Evolutionary conservation across 192 early-diverging fungal species (phyloP), one percentile per base, ranked within the genome.

Genomic region (Paraglomus brasilianum): DNA sequence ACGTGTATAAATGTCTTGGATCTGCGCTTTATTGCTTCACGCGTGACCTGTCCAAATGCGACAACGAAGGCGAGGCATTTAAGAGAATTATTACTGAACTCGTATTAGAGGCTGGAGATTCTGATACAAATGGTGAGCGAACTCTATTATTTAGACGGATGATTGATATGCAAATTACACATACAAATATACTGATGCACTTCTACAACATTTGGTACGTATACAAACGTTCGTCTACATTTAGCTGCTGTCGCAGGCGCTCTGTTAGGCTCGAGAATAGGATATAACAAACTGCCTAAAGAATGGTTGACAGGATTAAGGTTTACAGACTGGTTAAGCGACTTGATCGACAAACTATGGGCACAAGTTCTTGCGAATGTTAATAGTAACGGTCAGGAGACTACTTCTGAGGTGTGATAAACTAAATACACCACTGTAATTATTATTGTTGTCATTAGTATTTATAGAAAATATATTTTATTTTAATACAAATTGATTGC

Each of bases 1-100:
- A 83, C 53, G 78, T 80, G 1, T 85, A 73, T 74, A 85, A 85
- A 69, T 77, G 76, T 74, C 46, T 85, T 24, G 83, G 81, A 1
- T 46, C 73, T 8, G 81, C 60, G 1, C 61, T 73, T 51, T 78
- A 80, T 66, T 66, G 70, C 19, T 69, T 69, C 19, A 78, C 72
- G n/a, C 65, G 76, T 15, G 42, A 58, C 19, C 43, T 81, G 52
- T 72, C 64, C 22, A 43, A 65, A 7, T 43, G 55, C 24, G 10
- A 63, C 5, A 46, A 19, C 6, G 63, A 75, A 1, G 75, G 72
- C 0, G 56, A 58, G n/a, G 69, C 76, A 4, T 83, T 85, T 58
- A 73, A 72, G 5, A 74, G 72, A 3, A 43, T 81, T 9, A 76
- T 84, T 45, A 82, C 75, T n/a, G 78, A 79, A 41, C 38, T 86